Evolutionary conservation across 2,329 filamentous ascomycete species (phyloP), one percentile per base, ranked within the genome.

Genomic region (Hymenoscyphus repandus): DNA sequence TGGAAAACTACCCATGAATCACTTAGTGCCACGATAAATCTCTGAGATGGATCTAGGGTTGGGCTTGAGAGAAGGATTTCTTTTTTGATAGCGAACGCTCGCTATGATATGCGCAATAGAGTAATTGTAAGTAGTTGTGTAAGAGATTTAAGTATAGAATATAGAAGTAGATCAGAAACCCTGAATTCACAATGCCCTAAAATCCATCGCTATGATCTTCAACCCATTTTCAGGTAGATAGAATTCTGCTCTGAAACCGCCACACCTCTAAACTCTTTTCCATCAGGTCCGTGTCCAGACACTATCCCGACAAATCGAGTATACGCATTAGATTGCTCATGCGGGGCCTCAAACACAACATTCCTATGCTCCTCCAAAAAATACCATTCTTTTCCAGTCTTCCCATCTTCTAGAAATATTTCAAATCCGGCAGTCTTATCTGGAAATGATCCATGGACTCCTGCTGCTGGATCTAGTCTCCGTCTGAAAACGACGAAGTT

Each of bases 291-390:
- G 6, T 22, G 22, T 12, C 40, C 36, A 17, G 22, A 20, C 7
- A 36, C 38, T 5, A 43, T 51, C 11, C 31, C 44, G 12, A 47
- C 43, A 47, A 51, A 51, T 13, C 49, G 36, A 13, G 43, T 33
- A 13, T 51, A 51, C 22, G 12, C 12, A 18, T 31, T 10, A 18
- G n/a, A 33, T 6, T 31, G 22, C 13, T 32, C 30, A 17, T 22
- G 12, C 10, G 48, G 48, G 7, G 42, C 37, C 31, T 47, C 18
- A 40, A 46, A 51, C 15, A 44, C 33, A 20, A 51, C 30, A 18
- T 51, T 51, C 27, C 37, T 39, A 20, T 51, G 37, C 30, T 32
- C 5, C 15, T 34, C 11, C 6, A 32, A 12, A 27, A 51, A 51
- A n/a, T 42, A 37, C 36, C 34, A 51, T 12, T 15, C 12, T 15